Conservation (phyloP, 495 filamentous ascomycete genomes). For the Trichocladium antarcticum region DNA sequence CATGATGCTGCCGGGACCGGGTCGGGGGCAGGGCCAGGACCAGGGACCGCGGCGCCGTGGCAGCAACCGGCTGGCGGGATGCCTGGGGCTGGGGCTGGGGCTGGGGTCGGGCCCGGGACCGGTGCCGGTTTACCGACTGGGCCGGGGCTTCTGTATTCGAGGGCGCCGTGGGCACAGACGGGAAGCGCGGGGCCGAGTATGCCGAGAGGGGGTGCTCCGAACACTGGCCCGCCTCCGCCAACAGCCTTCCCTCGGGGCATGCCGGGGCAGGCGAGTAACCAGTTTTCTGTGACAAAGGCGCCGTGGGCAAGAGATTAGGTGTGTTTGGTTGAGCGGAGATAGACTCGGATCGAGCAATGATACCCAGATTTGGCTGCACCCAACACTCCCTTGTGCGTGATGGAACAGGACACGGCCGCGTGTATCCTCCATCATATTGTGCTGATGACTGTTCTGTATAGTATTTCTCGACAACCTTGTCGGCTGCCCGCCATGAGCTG, state of each 20-base stretch:
- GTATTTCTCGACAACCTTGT: too few species aligned
- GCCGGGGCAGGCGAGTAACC: slow-evolving; percentile 21
- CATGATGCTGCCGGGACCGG: slow-evolving; percentile 31
- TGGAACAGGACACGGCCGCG: too few species aligned
- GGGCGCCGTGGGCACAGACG: slow-evolving; percentile 16
- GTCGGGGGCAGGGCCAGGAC: not conserved
- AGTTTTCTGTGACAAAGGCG: slow-evolving; percentile 28
- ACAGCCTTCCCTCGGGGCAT: slow-evolving; percentile 16
- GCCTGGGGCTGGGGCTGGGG: slow-evolving; percentile 13
- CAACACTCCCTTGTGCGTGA: too few species aligned
- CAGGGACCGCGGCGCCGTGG: slow-evolving; percentile 34
- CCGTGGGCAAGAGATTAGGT: slow-evolving; percentile 18
- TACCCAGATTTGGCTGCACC: too few species aligned
- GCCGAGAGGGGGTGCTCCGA: slow-evolving; percentile 16
- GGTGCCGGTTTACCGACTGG: slow-evolving; percentile 10
- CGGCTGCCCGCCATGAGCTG: too few species aligned
- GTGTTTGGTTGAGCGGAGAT: too few species aligned
- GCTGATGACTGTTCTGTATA: too few species aligned
- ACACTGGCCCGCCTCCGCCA: slow-evolving; percentile 17
- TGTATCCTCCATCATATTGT: too few species aligned
- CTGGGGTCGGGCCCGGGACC: too few species aligned
- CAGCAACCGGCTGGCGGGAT: slow-evolving; percentile 24
- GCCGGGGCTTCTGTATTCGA: slow-evolving; percentile 28
- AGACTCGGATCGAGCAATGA: not conserved
- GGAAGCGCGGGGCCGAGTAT: not conserved